Percentiles rank a stretch among this genome's conserved stretches.
These are phyloP conservation scores for Dactylellina haptotyla DNA, from an alignment of 2,329 filamentous ascomycete species.

Conservation along the genomic window DNA sequence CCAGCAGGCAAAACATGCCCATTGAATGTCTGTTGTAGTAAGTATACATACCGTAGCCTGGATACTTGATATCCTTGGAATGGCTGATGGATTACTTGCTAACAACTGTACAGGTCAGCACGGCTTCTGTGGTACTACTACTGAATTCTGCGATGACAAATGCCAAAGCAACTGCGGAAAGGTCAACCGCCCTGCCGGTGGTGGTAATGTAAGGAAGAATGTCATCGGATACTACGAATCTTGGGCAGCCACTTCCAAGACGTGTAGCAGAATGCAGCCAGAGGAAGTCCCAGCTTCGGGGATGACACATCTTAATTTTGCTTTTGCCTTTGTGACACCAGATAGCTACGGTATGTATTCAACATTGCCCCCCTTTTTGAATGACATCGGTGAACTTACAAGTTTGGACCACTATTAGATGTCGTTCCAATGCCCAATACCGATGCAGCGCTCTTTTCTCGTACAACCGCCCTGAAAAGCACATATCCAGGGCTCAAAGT, in stretches of 20 bases:
- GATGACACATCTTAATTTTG: conserved; percentile 53
- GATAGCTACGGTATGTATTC: conserved; percentile 33
- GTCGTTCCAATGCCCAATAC: conserved; percentile 23
- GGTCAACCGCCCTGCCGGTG: background rate
- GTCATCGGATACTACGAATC: conserved; percentile 58
- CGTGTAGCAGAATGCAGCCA: conserved; percentile 47
- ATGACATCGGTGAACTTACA: conserved; percentile 5
- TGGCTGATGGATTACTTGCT: conserved; percentile 9
- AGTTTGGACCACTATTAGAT: conserved; percentile 19
- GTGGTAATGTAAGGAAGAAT: conserved; percentile 39
- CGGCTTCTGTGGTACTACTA: conserved; percentile 55
- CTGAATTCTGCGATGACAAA: conserved; percentile 52
- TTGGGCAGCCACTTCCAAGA: conserved; percentile 47
- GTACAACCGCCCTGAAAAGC: conserved; percentile 44
- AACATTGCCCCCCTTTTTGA: conserved; percentile 7
- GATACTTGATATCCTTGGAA: background rate
- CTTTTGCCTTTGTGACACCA: conserved; percentile 47
- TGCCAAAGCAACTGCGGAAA: conserved; percentile 32
- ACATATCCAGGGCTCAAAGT: conserved; percentile 38
- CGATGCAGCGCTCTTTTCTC: conserved; percentile 31
- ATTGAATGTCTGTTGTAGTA: conserved; percentile 49
- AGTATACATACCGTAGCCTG: background rate
- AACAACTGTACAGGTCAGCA: conserved; percentile 21
- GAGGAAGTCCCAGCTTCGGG: conserved; percentile 44
- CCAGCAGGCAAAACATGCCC: conserved; percentile 39